Conservation (phyloP, 176 grass and related monocot species). For the Oryza meyeriana region DNA sequence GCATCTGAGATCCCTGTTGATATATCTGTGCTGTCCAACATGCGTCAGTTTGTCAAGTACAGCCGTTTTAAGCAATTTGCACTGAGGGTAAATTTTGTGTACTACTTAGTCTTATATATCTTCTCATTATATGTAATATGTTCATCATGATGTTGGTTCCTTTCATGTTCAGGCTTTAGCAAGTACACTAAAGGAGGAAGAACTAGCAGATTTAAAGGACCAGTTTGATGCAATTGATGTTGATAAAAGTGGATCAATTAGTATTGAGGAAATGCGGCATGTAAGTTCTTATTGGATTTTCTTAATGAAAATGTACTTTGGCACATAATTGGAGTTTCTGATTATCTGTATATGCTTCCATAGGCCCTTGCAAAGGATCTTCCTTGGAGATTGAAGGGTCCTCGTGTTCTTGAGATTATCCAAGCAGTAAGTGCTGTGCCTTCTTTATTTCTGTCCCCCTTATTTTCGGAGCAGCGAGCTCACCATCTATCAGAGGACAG, state of each 20-base stretch:
- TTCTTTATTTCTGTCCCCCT: background rate
- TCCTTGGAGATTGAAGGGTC: conserved; percentile 90
- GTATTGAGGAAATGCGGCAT: conserved; percentile 96
- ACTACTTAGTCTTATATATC: background rate
- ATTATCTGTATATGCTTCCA: conserved; percentile 27
- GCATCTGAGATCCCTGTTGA: conserved; percentile 96
- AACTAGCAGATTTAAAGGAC: conserved; percentile 81
- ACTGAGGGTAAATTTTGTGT: conserved; percentile 58
- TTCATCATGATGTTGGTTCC: conserved; percentile 34
- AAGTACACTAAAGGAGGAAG: conserved; percentile 83
- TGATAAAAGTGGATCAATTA: conserved; percentile 98
- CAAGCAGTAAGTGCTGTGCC: conserved; percentile 62
- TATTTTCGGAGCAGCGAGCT: conserved; percentile 8
- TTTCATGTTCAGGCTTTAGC: conserved; percentile 71
- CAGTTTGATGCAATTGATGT: conserved; percentile 97
- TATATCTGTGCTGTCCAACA: conserved; percentile 93
- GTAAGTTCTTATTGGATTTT: conserved; percentile 37
- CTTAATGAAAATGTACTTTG: background rate
- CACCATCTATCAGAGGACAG: background rate
- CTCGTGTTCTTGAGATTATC: conserved; percentile 89
- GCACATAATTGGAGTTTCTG: background rate
- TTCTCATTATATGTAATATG: conserved; percentile 4
- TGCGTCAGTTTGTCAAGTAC: conserved; percentile 98
- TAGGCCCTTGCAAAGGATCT: conserved; percentile 98
- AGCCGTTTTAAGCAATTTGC: conserved; percentile 99